Conservation (phyloP, 306 rosid species). For the Ziziphus jujuba region DNA sequence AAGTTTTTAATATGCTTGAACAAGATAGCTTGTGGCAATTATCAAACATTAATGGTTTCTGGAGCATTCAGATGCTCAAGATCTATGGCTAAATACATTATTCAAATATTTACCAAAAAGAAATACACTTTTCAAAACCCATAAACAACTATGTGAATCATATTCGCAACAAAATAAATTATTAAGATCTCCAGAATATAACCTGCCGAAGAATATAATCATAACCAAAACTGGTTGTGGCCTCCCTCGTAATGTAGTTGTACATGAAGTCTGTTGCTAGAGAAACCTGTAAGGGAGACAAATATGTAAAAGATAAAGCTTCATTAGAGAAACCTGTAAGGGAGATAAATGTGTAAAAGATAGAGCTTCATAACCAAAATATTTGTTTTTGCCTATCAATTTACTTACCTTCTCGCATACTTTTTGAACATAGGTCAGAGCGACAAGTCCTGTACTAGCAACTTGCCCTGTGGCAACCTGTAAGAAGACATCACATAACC, state of each 20-base stretch:
- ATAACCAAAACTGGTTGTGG: constrained; percentile 82
- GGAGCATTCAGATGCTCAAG: no score
- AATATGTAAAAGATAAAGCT: constrained; percentile 1
- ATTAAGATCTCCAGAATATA: neutral
- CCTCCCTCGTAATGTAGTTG: constrained; percentile 89
- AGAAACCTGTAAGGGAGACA: constrained; percentile 61
- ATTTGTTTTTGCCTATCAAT: constrained; percentile 1
- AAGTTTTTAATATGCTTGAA: no score
- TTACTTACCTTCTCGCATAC: constrained; percentile 87
- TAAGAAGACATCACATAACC: constrained; percentile 3
- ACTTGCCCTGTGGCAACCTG: constrained; percentile 98
- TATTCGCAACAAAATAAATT: constrained; percentile 4
- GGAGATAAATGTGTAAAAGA: constrained; percentile 8
- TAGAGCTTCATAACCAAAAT: constrained; percentile 5
- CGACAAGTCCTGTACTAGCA: constrained; percentile 94
- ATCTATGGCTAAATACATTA: no score
- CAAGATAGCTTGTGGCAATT: no score
- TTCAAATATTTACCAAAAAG: neutral
- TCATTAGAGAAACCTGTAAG: constrained; percentile 70
- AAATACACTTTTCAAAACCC: neutral
- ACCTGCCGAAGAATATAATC: constrained; percentile 97
- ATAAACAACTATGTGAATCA: neutral
- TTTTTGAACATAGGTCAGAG: constrained; percentile 93
- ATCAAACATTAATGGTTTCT: no score
- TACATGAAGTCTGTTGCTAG: constrained; percentile 89